Evolutionary conservation across 306 rosid species (phyloP), one percentile per base, ranked within the genome.

Genomic region (Lathyrus oleraceus): DNA sequence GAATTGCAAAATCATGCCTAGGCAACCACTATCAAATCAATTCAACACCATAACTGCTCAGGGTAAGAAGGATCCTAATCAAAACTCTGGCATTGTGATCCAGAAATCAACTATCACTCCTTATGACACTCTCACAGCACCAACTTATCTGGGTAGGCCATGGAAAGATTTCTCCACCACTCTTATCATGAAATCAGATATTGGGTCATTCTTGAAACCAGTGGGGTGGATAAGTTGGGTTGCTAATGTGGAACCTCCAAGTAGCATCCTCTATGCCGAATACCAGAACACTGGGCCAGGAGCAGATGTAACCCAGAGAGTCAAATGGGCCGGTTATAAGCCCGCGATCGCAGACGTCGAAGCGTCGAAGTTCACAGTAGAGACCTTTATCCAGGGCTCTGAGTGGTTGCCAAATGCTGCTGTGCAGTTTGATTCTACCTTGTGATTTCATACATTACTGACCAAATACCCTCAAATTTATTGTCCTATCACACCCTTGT

Each of bases 21-120:
- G 96, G 39, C 95, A 88, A 71, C 97, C 98, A 0, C 44, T 88
- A 4, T 1, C 82, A 23, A 85, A 87, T 81, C 98, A 94, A 70
- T 90, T 90, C 88, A 84, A 84, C 88, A 90, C 97, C 81, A 84
- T 94, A 74, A 94, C 98, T 2, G 97, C 98, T 23, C 98, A 90
- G 72, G 97, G 98, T 10, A 94, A 87, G 69, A 94, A 79, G 38
- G 97, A 90, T 47, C 81, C 75, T 0, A 88, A 90, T 75, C 97
- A 90, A 78, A 85, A 85, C 87, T 77, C 94, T 5, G 98, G 96
- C 13, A 88, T 90, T 54, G 74, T 89, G 19, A 87, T 93, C 79
- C 98, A 90, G 57, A 86, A 85, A 45, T 89, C 91, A 51, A 45
- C 28, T 0, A 44, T 90, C 27, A 60, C 70, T 0, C 85, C 62